Base-by-base conservation (phyloP, 2,329 filamentous ascomycete species). In the Colletotrichum godetiae region DNA sequence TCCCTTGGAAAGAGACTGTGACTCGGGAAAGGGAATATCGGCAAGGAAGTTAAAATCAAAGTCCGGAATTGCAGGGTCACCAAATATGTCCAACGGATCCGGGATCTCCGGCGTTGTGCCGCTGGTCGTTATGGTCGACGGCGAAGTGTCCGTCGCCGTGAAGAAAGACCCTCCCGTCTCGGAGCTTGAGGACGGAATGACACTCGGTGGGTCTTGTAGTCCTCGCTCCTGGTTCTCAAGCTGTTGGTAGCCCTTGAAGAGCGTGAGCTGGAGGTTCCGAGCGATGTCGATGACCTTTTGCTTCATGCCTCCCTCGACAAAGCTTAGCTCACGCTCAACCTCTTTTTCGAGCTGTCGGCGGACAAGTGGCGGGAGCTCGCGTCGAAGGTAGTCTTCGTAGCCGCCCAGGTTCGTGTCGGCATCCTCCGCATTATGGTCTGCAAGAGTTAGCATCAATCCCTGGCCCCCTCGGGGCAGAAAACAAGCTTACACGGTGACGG, bases 391-490 rank as follows among this genome's bases (percentile, higher is more conserved):
- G 12, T 75, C 73, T 29, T 77, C 76, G 66, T 66, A 78, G 79
- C 63, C 78, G 77, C 19, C 76, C 69, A 13, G 76, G 77, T 37
- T 78, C 69, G 58, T 79, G 75, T 77, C 46, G 66, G 62, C 42
- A 19, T 73, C 71, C 13, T 78, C 74, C n/a, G 68, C 75, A 49
- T 79, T 79, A 64, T 84, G 83, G 70, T 83, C 83, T 84, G 8
- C 1, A 1, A 29, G 10, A 49, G 53, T 73, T 10, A 64, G 67
- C 10, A 68, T 62, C 42, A 2, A 52, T 11, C 0, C 11, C 13
- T 24, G 8, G 15, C 6, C 3, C 24, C 31, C 1, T 24, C 0
- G 0, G 11, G 11, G n/a, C 24, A 22, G 55, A 15, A 8, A 4
- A 0, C 10, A 10, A 11, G 15, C 73, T 62, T 29, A 75, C 74